Base-by-base conservation (phyloP, 1,139 yeast species). In the Groenewaldozyma sp. region DNA sequence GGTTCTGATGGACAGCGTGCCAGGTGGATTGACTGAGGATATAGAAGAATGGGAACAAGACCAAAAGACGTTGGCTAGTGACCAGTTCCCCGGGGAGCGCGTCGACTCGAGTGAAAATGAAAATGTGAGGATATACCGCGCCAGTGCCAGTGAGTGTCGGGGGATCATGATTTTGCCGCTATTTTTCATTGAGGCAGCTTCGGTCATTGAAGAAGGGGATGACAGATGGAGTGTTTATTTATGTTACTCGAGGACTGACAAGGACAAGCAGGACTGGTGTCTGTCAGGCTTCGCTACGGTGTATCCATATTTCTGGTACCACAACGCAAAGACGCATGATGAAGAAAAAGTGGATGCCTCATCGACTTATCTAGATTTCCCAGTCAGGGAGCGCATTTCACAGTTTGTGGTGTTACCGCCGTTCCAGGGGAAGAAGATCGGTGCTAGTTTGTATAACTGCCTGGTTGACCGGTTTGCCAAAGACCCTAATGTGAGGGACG, bases 141-240 rank as follows among this genome's bases (percentile, higher is more conserved):
- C 77, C 28, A 59, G 70, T 35, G 58, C 77, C 42, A 49, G 55
- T 7, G 64, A 62, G 18, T 59, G 56, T 0, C 52, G 53, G 2
- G 76, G 73, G 45, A 60, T 87, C 38, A 86, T 81, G 53, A 75
- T 88, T 2, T 73, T 91, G 51, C 83, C 84, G 18, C 64, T 88
- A 35, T 65, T 91, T 18, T 87, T 81, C 63, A 91, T 91, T 52
- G 99, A 91, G 59, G 97, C 95, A 0, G 98, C 96, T 1, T 78
- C 94, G 2, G 84, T 75, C 53, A 86, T 93, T 45, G 96, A 88
- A 55, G 68, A 70, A 29, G 61, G 63, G 1, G 97, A 91, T 58
- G 71, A 72, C 14, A 68, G 74, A 20, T 91, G 98, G 98, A 71
- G 74, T 52, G 46, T 74, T 19, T 70, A 64, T 56, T 37, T 71